phyloP scores from a whole-genome alignment of 2,329 filamentous ascomycete genomes.

The Aspergillus versicolor region DNA sequence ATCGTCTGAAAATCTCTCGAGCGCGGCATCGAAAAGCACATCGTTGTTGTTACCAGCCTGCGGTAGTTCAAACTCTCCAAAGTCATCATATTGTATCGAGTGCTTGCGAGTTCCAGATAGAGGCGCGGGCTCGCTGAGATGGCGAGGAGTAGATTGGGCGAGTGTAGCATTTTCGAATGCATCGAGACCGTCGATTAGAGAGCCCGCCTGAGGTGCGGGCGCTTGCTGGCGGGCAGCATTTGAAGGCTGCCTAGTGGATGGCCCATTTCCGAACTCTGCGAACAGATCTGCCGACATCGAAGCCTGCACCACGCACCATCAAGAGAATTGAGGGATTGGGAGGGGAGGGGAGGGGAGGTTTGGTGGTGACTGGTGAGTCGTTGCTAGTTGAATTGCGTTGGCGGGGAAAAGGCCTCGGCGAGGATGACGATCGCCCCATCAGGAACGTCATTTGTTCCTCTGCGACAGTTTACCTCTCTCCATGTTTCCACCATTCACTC shows the following conservation, averaged over 20 bases:
- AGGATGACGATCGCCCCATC: neutral
- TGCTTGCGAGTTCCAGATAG: conserved; percentile 4
- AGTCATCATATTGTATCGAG: conserved; percentile 13
- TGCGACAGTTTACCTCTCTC: neutral
- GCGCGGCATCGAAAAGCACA: conserved; percentile 64
- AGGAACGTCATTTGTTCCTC: neutral
- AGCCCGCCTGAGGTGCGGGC: conserved; percentile 13
- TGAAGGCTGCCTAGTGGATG: conserved; percentile 20
- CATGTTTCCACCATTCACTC: neutral
- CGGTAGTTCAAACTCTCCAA: conserved; percentile 14
- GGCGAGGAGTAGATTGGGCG: conserved; percentile 10
- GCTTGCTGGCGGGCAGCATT: conserved; percentile 8
- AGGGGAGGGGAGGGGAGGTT: neutral
- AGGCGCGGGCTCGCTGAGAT: neutral
- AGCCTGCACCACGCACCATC: neutral
- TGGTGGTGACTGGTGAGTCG: neutral
- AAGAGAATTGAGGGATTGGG: neutral
- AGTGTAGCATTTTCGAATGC: conserved; percentile 20
- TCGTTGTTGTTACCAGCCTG: conserved; percentile 38
- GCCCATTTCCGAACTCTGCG: conserved; percentile 47
- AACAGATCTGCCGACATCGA: conserved; percentile 56
- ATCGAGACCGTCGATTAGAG: conserved; percentile 26
- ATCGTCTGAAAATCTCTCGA: conserved; percentile 27
- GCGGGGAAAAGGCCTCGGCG: neutral
- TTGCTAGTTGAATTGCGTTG: neutral